Base-by-base conservation (phyloP, 768 basidiomycete genomes). In the Daedaleopsis nitida region DNA sequence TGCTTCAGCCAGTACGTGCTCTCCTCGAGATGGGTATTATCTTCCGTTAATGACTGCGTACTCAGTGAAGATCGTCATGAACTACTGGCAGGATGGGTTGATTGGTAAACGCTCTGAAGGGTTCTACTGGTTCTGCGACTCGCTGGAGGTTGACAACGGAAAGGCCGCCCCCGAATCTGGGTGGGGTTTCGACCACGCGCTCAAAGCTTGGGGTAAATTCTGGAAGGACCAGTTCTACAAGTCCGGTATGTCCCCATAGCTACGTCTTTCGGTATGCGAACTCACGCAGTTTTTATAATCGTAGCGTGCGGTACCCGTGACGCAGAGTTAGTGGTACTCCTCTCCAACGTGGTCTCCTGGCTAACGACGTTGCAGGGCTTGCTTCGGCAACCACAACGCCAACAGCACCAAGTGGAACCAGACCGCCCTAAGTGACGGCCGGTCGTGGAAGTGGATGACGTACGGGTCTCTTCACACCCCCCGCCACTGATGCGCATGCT, bases 401-500 rank as follows among this genome's bases (percentile, higher is more conserved):
- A 75, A 56, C n/a, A 56, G 66, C 45, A 43, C 70, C 4, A 82
- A 66, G 69, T 91, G 77, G 73, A 86, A 84, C 16, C 73, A 86
- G 62, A 84, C 77, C 1, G 69, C 75, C 42, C 73, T 87, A 68
- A 83, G 90, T 60, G 57, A 75, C 0, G 63, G 60, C 8, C 80
- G 88, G 24, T 88, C 88, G 2, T 91, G 88, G 88, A 72, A 76
- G 59, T 91, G 89, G 89, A 82, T 88, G 67, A 81, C 85, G 86
- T 76, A 55, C 34, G 72, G 62, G 9, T 12, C n/a, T 11, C 2
- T 50, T 52, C 10, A 47, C 19, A 13, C 10, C 39, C 11, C n/a
- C 11, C 17, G 39, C 39, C 39, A 42, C 39, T 11, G 39, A 42
- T 5, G 11, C 17, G 11, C 39, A 12, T 11, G 45, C 17, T 47